These are phyloP conservation scores for Solanum ahanhuiri DNA, from an alignment of 257 asterid species.

Conservation along the genomic window DNA sequence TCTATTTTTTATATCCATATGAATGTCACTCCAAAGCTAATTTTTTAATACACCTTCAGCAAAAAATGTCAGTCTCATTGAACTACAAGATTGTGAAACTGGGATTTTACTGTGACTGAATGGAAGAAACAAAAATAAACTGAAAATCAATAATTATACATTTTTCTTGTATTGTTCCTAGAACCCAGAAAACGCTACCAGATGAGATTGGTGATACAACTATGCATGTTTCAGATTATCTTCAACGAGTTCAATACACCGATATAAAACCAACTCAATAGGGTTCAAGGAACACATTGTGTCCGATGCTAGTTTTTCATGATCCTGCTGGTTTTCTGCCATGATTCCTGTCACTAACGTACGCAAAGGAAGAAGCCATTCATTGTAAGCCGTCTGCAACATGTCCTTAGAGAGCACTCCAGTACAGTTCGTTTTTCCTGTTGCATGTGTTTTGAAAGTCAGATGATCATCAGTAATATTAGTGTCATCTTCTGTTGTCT, in stretches of 20 bases:
- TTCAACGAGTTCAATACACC: slow-evolving; percentile 76
- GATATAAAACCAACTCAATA: slow-evolving; percentile 55
- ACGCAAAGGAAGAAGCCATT: slow-evolving; percentile 89
- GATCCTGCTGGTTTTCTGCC: slow-evolving; percentile 29
- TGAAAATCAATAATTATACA: not conserved
- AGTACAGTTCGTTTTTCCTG: slow-evolving; percentile 63
- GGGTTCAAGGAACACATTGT: slow-evolving; percentile 56
- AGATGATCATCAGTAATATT: not conserved
- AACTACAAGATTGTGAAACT: not conserved
- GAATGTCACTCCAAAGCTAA: too few species aligned
- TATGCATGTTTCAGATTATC: slow-evolving; percentile 31
- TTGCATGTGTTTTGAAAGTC: slow-evolving; percentile 8
- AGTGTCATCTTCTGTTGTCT: not conserved
- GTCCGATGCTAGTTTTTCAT: slow-evolving; percentile 15
- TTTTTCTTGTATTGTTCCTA: not conserved
- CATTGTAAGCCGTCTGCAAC: slow-evolving; percentile 39
- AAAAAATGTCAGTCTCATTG: not conserved
- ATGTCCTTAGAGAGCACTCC: slow-evolving; percentile 45
- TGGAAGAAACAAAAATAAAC: not conserved
- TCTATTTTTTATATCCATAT: too few species aligned
- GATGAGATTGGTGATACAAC: not conserved
- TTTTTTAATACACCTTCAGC: too few species aligned
- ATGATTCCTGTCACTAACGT: slow-evolving; percentile 30
- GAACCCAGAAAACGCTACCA: not conserved
- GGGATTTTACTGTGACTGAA: not conserved